Base-by-base conservation (phyloP, 345 rosid species). In the Euphorbia pulcherrima region DNA sequence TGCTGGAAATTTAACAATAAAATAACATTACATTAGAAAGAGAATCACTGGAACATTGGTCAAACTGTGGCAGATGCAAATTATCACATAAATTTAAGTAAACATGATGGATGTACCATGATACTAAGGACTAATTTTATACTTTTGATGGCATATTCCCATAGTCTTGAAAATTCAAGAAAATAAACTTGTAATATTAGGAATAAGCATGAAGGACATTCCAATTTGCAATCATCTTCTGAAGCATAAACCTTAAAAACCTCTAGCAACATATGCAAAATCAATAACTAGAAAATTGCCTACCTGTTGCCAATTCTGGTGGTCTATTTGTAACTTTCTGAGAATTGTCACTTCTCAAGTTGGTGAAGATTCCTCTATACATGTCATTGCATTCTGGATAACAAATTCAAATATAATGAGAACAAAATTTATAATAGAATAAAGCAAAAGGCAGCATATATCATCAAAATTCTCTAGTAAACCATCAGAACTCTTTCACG, bases 251-350 rank as follows among this genome's bases (percentile, higher is more conserved):
- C 30, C 37, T 21, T 21, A 35, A 69, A n/a, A 55, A 4, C 47
- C 9, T 46, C 13, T 60, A 46, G 47, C 39, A 47, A 23, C 24
- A 5, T 13, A 64, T 40, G 18, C 69, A 56, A 54, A n/a, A 4
- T 20, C 17, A n/a, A n/a, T 24, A 8, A 64, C 71, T 54, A 64
- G 20, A 28, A 47, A 62, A 72, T 13, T 21, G 48, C n/a, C n/a
- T n/a, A 87, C 87, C 92, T 82, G 80, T 47, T 52, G 78, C 55
- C 63, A 77, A 68, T 64, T 63, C 68, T 52, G 64, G 64, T 33
- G 41, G 77, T 55, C 67, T 80, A 73, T 74, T 70, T 16, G 68
- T 50, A 78, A 70, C 72, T 12, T 77, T 71, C 59, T 69, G n/a
- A n/a, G n/a, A n/a, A n/a, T n/a, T n/a, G n/a, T n/a, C n/a, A n/a